phyloP scores from a whole-genome alignment of 352 stramenopile species.

The Phytophthora boehmeriae region DNA sequence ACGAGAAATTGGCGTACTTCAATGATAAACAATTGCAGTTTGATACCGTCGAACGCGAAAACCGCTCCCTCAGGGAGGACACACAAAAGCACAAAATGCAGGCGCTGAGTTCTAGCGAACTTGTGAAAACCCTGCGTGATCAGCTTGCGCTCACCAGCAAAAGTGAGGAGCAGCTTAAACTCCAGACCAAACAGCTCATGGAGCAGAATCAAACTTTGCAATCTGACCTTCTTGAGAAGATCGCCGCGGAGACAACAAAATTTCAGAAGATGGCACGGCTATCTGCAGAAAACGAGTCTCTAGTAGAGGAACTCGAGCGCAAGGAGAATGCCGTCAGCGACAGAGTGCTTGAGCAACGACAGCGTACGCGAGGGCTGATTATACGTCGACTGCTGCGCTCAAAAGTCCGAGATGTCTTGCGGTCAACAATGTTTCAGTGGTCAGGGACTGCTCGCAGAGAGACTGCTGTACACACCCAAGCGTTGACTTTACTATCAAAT shows the following conservation, averaged over 20 bases:
- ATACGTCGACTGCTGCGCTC: conserved; percentile 41
- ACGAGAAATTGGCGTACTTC: conserved; percentile 33
- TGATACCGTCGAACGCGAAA: conserved; percentile 58
- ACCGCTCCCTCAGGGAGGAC: conserved; percentile 61
- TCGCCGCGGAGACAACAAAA: conserved; percentile 62
- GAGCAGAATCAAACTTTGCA: conserved; percentile 74
- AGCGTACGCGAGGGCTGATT: conserved; percentile 30
- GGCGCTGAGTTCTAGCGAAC: conserved; percentile 55
- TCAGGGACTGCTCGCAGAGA: conserved; percentile 22
- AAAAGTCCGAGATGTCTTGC: conserved; percentile 37
- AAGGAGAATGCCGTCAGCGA: conserved; percentile 44
- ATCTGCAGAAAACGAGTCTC: conserved; percentile 60
- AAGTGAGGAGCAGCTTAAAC: conserved; percentile 72
- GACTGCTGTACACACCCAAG: conserved; percentile 16
- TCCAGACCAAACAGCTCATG: conserved; percentile 72
- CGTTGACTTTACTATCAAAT: conserved; percentile 21
- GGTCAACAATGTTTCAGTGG: conserved; percentile 32
- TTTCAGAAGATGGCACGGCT: conserved; percentile 74
- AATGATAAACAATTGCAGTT: conserved; percentile 47
- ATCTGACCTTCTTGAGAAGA: conserved; percentile 70
- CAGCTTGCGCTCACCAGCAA: conserved; percentile 57
- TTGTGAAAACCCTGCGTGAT: conserved; percentile 58
- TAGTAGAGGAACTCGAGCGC: conserved; percentile 56
- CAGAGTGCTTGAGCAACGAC: conserved; percentile 28
- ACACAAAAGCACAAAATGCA: conserved; percentile 68